Conservation (phyloP, 371 early-diverging fungal genomes). For the Sporodiniella umbellata region DNA sequence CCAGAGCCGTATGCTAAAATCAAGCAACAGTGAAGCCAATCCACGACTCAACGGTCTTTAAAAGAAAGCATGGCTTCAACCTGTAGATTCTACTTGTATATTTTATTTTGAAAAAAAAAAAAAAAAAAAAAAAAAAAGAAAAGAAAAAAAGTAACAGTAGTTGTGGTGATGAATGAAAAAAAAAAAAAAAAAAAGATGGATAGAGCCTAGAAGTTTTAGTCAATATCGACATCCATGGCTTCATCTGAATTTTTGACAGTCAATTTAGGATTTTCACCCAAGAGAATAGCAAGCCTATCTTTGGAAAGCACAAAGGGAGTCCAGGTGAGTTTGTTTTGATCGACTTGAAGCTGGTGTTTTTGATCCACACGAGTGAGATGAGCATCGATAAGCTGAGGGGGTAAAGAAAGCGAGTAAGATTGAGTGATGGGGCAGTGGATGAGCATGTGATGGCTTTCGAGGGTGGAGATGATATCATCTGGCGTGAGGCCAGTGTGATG, state of each 20-base stretch:
- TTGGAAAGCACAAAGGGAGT: constrained; percentile 58
- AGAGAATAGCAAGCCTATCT: constrained; percentile 30
- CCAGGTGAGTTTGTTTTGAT: constrained; percentile 59
- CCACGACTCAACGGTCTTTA: too few species aligned
- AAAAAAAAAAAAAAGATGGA: too few species aligned
- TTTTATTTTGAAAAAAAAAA: too few species aligned
- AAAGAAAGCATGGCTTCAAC: too few species aligned
- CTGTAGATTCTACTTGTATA: too few species aligned
- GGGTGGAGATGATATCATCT: constrained; percentile 73
- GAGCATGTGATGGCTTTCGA: constrained; percentile 58
- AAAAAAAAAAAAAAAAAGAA: too few species aligned
- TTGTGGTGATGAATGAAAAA: too few species aligned
- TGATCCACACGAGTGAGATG: constrained; percentile 39
- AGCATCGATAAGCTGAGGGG: constrained; percentile 32
- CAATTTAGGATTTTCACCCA: constrained; percentile 15
- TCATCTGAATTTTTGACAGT: constrained; percentile 14
- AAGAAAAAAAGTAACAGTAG: too few species aligned
- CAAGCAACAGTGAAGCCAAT: too few species aligned
- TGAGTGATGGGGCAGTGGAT: constrained; percentile 7
- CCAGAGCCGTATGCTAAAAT: too few species aligned
- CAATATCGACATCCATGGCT: background rate
- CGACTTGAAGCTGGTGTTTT: constrained; percentile 46
- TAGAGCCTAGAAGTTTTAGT: too few species aligned
- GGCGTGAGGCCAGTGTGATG: constrained; percentile 60
- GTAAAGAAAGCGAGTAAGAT: constrained; percentile 24